A percentile compares a stretch with the other conserved stretches of the same genome.
Evolutionary conservation across 495 filamentous ascomycete genomes (phyloP).

Genomic region (Platismatia glauca): DNA sequence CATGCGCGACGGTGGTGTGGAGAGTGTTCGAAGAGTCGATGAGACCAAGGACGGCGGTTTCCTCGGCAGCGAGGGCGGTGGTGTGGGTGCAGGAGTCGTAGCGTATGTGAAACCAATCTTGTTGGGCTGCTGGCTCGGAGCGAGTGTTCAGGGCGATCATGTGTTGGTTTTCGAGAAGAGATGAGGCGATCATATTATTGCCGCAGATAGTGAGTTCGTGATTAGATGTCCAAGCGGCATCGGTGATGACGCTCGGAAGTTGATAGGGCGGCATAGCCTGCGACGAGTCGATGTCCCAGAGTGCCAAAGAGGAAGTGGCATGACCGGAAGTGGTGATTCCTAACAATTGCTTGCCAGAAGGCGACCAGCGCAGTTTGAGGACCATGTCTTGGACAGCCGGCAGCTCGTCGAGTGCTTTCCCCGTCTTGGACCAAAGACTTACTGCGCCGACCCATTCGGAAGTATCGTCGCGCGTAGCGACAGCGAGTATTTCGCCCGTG

Average conservation of each 20-base stretch:
- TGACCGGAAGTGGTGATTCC: constrained; percentile 46
- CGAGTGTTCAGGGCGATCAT: constrained; percentile 9
- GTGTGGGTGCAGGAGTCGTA: constrained; percentile 20
- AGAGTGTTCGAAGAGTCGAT: constrained; percentile 13
- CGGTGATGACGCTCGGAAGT: constrained; percentile 38
- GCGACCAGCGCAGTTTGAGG: constrained; percentile 54
- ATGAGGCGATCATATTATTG: constrained; percentile 38
- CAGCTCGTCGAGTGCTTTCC: constrained; percentile 43
- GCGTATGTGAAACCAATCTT: constrained; percentile 20
- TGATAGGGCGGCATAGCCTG: constrained; percentile 25
- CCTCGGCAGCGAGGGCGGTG: constrained; percentile 22
- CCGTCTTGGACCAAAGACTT: constrained; percentile 57
- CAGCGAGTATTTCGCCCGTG: constrained; percentile 55
- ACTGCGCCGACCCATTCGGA: constrained; percentile 45
- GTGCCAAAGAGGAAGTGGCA: constrained; percentile 28
- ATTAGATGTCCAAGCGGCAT: constrained; percentile 53
- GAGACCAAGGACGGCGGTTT: constrained; percentile 15
- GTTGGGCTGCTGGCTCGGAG: constrained; percentile 7
- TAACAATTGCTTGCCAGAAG: constrained; percentile 42
- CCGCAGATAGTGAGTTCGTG: constrained; percentile 53
- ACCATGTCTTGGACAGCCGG: constrained; percentile 40
- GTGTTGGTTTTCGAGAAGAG: constrained; percentile 14
- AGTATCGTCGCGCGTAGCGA: constrained; percentile 55
- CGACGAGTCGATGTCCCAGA: constrained; percentile 23
- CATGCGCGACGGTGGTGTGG: constrained; percentile 31